Evolutionary conservation across 768 basidiomycete species (phyloP), one percentile per base, ranked within the genome.

Genomic region (Suillus cothurnatus): DNA sequence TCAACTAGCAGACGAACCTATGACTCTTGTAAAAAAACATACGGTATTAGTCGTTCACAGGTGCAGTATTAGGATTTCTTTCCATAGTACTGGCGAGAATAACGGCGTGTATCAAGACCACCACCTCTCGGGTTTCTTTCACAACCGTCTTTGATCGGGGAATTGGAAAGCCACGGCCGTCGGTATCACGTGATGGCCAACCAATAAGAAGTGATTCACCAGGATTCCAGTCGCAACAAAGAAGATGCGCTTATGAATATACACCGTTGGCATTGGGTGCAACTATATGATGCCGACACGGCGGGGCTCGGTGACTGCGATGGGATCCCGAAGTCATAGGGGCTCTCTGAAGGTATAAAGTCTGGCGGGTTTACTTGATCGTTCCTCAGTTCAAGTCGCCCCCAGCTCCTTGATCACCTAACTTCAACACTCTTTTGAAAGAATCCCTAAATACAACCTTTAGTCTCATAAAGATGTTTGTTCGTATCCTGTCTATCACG

Each of bases 401-500:
- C 23, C 9, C 11, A 28, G 57, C 38, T 26, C 36, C 34, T 57
- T 57, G 56, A 58, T 38, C 26, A 55, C 31, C 31, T 19, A 55
- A 55, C 53, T 55, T 55, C 31, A 28, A 59, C 57, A 6, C 57
- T 39, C 38, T 39, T 59, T 59, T 38, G 8, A 59, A 58, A 19
- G 15, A 26, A 36, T 38, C 23, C 56, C 0, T 17, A 58, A 28
- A 39, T 3, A n/a, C 9, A 26, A 19, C 11, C 26, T 28, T 28
- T 15, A 59, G 17, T 39, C 19, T 39, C 19, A 39, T 11, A 56
- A 53, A 52, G 63, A 74, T 74, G 73, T 73, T 73, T 63, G 9
- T 65, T 65, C 73, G 41, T 56, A 23, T 66, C 61, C 67, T 70
- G 67, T 67, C 64, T 41, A 43, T 74, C 32, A 31, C 74, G 53